Conservation (phyloP, 169 alveolate species). For the Amoebophrya sp. region DNA sequence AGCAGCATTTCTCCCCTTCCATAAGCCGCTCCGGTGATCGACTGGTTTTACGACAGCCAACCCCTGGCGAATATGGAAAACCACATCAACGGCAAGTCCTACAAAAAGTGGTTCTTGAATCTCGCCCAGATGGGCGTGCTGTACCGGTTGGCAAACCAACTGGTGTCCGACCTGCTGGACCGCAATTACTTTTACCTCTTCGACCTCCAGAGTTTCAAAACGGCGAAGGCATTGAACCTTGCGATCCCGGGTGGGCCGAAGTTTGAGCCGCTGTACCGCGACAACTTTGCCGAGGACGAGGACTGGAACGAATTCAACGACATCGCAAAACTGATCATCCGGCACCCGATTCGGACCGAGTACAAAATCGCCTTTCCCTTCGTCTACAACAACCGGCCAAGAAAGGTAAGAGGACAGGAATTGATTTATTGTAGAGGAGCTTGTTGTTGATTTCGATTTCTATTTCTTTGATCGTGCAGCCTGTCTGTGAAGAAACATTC, state of each 20-base stretch:
- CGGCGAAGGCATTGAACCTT: constrained; percentile 99
- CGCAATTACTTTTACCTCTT: constrained; percentile 94
- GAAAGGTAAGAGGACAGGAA: constrained; percentile 59
- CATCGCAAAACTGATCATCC: constrained; percentile 91
- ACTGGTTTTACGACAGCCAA: constrained; percentile 92
- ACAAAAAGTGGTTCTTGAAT: constrained; percentile 87
- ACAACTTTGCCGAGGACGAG: constrained; percentile 95
- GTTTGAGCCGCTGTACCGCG: constrained; percentile 98
- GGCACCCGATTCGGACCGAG: constrained; percentile 92
- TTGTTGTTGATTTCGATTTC: not conserved
- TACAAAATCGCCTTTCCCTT: constrained; percentile 99
- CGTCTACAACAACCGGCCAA: constrained; percentile 94
- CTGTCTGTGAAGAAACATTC: too few species aligned
- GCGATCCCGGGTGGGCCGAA: constrained; percentile 99
- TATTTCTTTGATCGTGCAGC: not conserved
- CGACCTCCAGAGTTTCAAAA: constrained; percentile 90
- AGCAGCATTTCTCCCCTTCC: too few species aligned
- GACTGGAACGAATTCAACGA: constrained; percentile 99
- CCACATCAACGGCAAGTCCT: constrained; percentile 81
- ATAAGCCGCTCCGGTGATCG: constrained; percentile 80
- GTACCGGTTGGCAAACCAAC: constrained; percentile 93
- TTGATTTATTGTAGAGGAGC: not conserved
- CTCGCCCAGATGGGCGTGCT: constrained; percentile 86
- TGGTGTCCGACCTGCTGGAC: constrained; percentile 92
- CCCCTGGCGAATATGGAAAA: constrained; percentile 51